phyloP scores from a whole-genome alignment of 2,329 filamentous ascomycete genomes.

The Coniochaeta sp. region DNA sequence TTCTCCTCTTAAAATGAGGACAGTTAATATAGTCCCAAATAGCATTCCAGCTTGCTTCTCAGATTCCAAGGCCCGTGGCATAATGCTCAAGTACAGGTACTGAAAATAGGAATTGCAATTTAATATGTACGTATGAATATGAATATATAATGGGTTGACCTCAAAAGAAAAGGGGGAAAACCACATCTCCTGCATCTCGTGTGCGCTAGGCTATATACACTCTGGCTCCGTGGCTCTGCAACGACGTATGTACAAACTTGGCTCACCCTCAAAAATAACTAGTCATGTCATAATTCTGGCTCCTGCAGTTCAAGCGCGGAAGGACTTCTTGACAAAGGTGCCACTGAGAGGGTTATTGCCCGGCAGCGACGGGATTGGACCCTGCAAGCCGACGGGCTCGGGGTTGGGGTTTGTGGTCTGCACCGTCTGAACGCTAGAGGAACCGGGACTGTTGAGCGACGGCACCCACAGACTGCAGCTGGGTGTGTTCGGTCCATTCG shows the following conservation, averaged over 20 bases:
- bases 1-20: too few relatives aligned
- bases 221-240: background rate
- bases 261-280: background rate
- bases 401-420: background rate
- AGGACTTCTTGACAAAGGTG: background rate
- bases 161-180: too few relatives aligned
- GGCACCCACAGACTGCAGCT: background rate
- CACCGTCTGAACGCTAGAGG: background rate
- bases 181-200: background rate
- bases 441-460: background rate
- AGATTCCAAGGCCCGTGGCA: too few relatives aligned
- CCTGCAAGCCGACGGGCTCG: background rate
- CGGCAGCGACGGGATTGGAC: background rate
- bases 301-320: background rate
- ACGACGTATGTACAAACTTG: background rate
- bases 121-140: too few relatives aligned
- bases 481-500: background rate
- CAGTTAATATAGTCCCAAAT: too few relatives aligned
- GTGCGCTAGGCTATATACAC: background rate
- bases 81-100: too few relatives aligned
- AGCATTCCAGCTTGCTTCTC: too few relatives aligned
- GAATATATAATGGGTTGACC: background rate
- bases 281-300: too few relatives aligned
- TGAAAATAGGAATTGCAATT: too few relatives aligned
- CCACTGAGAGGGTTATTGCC: background rate